phyloP scores from a whole-genome alignment of 2,329 filamentous ascomycete species.

The Aureobasidium leucospermi region DNA sequence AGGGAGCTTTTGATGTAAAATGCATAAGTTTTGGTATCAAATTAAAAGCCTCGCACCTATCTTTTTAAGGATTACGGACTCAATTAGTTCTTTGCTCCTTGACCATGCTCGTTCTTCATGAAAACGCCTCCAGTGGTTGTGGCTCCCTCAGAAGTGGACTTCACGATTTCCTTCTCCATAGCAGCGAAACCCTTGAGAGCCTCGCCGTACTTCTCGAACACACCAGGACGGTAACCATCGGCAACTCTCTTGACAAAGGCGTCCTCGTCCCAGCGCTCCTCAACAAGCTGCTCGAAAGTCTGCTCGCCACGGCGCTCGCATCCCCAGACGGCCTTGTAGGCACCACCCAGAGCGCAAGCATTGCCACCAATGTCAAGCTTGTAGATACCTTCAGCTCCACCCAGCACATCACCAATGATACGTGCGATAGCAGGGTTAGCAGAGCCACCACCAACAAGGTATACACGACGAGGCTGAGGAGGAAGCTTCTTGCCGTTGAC shows the following conservation, averaged over 20 bases:
- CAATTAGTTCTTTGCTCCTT: not conserved
- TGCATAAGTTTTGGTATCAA: too few relatives aligned
- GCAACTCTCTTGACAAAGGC: slow-evolving; percentile 76
- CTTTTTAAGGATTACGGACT: too few relatives aligned
- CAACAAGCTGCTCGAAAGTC: slow-evolving; percentile 84
- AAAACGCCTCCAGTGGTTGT: slow-evolving; percentile 16
- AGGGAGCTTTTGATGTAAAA: too few relatives aligned
- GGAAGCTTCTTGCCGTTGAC: slow-evolving; percentile 52
- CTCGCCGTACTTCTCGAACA: slow-evolving; percentile 70
- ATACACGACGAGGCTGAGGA: slow-evolving; percentile 79
- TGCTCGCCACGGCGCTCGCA: slow-evolving; percentile 59
- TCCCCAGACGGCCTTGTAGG: slow-evolving; percentile 95
- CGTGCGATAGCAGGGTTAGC: slow-evolving; percentile 83
- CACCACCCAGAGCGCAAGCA: slow-evolving; percentile 86
- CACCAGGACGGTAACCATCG: slow-evolving; percentile 66
- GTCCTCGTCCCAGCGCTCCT: slow-evolving; percentile 75
- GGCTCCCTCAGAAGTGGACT: not conserved
- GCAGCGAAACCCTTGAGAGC: slow-evolving; percentile 69
- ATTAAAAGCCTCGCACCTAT: too few relatives aligned
- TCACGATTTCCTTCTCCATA: slow-evolving; percentile 63
- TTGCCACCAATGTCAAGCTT: slow-evolving; percentile 91
- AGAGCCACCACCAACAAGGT: slow-evolving; percentile 88
- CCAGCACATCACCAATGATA: slow-evolving; percentile 79
- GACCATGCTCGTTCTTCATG: not conserved
- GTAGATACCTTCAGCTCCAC: slow-evolving; percentile 83